These are phyloP conservation scores for Starmerella floris DNA, from an alignment of 805 yeast genomes.

Conservation along the genomic window DNA sequence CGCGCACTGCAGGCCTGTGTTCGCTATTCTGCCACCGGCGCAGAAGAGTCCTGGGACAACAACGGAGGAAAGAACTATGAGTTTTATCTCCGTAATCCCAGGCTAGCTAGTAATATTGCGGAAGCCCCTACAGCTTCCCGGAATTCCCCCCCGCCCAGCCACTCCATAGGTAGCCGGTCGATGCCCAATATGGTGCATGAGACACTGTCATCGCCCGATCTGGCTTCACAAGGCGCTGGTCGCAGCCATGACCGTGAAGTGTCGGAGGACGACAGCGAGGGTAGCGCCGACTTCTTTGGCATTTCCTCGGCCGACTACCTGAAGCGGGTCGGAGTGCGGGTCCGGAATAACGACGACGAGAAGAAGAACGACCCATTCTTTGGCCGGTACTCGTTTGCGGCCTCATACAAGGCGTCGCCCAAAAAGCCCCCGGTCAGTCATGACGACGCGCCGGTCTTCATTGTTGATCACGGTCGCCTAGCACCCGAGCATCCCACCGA, in stretches of 20 bases:
- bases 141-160: background rate
- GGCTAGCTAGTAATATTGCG: background rate
- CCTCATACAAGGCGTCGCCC: conserved; percentile 20
- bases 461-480: background rate
- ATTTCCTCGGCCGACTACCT: background rate
- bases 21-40: conserved; percentile 36
- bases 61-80: conserved; percentile 48
- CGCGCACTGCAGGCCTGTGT: conserved; percentile 41
- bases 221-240: background rate
- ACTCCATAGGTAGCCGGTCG: background rate
- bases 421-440: background rate
- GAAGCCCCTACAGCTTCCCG: background rate
- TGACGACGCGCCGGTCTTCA: background rate
- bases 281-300: background rate
- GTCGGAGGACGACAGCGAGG: background rate
- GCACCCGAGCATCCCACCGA: background rate
- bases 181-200: background rate
- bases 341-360: background rate
- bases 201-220: background rate
- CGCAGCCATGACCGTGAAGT: background rate
- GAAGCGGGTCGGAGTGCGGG: conserved; percentile 2
- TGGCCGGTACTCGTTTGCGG: conserved; percentile 25
- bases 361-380: conserved; percentile 13
- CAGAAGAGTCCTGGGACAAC: conserved; percentile 63
- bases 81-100: conserved; percentile 31